These are phyloP conservation scores for Termitomyces sp. DNA, from an alignment of 1,284 basidiomycete genomes.

Conservation along the genomic window DNA sequence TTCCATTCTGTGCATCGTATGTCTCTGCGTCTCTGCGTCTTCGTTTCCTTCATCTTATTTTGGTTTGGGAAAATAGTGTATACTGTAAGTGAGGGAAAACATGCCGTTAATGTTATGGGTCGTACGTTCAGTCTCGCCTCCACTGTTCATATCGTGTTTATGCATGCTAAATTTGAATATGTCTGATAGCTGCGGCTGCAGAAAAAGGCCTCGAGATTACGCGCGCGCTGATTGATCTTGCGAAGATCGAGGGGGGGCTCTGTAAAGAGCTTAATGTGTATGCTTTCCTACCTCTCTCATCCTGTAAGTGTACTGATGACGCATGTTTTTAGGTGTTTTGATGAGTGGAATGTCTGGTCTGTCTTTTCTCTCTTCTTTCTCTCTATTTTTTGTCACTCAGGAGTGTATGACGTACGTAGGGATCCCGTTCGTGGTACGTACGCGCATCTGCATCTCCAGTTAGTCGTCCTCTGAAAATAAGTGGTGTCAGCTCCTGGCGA, in stretches of 20 bases:
- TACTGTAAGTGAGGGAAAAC: conserved; percentile 35
- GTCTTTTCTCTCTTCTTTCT: conserved; percentile 1
- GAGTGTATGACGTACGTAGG: conserved; percentile 17
- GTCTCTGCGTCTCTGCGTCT: background rate
- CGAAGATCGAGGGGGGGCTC: conserved; percentile 33
- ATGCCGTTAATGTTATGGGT: conserved; percentile 38
- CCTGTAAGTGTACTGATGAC: too few relatives aligned
- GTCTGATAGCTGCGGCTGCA: conserved; percentile 35
- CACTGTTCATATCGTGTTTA: background rate
- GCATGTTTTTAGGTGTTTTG: conserved; percentile 38
- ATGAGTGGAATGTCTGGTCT: conserved; percentile 59
- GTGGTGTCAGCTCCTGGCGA: conserved; percentile 33
- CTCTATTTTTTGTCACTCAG: background rate
- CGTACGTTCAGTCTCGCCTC: conserved; percentile 23
- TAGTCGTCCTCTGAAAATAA: background rate
- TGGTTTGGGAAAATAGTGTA: conserved; percentile 24
- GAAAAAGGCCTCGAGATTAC: conserved; percentile 46
- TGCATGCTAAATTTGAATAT: background rate
- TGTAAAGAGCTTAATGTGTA: conserved; percentile 35
- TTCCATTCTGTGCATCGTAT: conserved; percentile 26
- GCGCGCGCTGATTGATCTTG: conserved; percentile 40
- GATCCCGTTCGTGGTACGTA: conserved; percentile 34
- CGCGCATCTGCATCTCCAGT: background rate
- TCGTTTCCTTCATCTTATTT: background rate
- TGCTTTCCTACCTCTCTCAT: conserved; percentile 4